A percentile compares a stretch with the other conserved stretches of the same genome.
These are phyloP conservation scores for Tolypocladium tropicale DNA, from an alignment of 2,329 filamentous ascomycete genomes.

Conservation along the genomic window DNA sequence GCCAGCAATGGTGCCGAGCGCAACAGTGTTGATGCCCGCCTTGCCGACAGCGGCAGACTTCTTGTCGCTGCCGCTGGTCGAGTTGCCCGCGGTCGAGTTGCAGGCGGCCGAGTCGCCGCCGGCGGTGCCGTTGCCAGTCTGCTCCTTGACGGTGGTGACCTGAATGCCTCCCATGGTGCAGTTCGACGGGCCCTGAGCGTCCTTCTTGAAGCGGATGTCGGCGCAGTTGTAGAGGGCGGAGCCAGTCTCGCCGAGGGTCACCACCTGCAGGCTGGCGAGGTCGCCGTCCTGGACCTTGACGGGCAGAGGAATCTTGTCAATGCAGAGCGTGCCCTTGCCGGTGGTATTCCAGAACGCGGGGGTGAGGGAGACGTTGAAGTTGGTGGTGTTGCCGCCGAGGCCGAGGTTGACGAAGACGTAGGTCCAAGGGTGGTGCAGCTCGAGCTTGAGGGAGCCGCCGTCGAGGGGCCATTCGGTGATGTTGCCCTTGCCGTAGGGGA, in stretches of 20 bases:
- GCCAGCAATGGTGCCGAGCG: slow-evolving; percentile 24
- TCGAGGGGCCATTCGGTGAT: slow-evolving; percentile 43
- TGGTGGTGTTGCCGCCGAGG: slow-evolving; percentile 38
- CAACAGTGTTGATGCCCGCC: slow-evolving; percentile 12
- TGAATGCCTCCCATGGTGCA: slow-evolving; percentile 32
- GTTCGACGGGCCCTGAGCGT: slow-evolving; percentile 32
- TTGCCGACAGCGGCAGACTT: slow-evolving; percentile 11
- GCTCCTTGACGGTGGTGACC: slow-evolving; percentile 18
- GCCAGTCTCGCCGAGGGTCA: slow-evolving; percentile 48
- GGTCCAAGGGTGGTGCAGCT: slow-evolving; percentile 40
- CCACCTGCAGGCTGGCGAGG: slow-evolving; percentile 58
- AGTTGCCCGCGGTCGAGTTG: slow-evolving; percentile 4
- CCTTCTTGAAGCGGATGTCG: slow-evolving; percentile 56
- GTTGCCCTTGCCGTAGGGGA: slow-evolving; percentile 31
- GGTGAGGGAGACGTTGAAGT: slow-evolving; percentile 60
- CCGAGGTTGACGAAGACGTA: slow-evolving; percentile 46
- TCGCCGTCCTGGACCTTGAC: slow-evolving; percentile 47
- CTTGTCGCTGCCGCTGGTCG: neutral
- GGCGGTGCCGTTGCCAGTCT: slow-evolving; percentile 10
- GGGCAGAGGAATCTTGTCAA: slow-evolving; percentile 48
- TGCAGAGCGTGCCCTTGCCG: slow-evolving; percentile 55
- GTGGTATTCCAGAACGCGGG: slow-evolving; percentile 47
- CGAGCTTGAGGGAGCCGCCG: slow-evolving; percentile 36
- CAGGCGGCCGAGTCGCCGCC: too few species aligned
- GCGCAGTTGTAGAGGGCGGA: slow-evolving; percentile 65